phyloP scores from a whole-genome alignment of 768 basidiomycete species.

The Rhizopogon vinicolor region DNA sequence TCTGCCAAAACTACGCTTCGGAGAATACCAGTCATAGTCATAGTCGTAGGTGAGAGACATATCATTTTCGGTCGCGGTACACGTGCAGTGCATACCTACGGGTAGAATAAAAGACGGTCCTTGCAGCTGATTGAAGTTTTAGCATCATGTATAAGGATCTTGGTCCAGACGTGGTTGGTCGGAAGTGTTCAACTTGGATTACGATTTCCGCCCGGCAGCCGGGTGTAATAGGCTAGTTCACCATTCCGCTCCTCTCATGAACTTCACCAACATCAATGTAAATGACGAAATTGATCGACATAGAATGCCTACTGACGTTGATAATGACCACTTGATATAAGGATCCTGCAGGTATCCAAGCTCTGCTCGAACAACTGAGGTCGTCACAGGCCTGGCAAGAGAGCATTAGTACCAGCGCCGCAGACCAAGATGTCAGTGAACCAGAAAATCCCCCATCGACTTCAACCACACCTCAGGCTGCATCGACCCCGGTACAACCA shows the following conservation, averaged over 20 bases:
- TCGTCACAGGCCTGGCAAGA: conserved; percentile 71
- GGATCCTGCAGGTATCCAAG: conserved; percentile 65
- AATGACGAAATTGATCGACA: background rate
- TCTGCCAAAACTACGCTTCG: no score
- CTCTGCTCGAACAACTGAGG: conserved; percentile 69
- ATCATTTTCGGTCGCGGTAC: no score
- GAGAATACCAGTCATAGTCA: no score
- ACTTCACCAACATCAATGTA: conserved; percentile 58
- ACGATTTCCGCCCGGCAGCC: no score
- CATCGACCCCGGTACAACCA: conserved; percentile 4
- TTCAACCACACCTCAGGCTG: conserved; percentile 5
- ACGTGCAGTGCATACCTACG: no score
- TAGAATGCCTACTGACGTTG: background rate
- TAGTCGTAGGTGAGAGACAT: no score
- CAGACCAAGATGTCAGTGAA: background rate
- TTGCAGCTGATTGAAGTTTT: no score
- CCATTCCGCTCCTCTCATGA: conserved; percentile 23
- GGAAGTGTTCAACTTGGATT: no score
- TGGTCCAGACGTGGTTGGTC: no score
- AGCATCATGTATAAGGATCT: no score
- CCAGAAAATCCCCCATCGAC: background rate
- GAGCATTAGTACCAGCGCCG: conserved; percentile 18
- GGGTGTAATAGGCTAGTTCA: no score
- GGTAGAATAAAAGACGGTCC: no score
- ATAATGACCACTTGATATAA: conserved; percentile 20